phyloP scores from a whole-genome alignment of 805 yeast species.

The Candida endomychidarum region DNA sequence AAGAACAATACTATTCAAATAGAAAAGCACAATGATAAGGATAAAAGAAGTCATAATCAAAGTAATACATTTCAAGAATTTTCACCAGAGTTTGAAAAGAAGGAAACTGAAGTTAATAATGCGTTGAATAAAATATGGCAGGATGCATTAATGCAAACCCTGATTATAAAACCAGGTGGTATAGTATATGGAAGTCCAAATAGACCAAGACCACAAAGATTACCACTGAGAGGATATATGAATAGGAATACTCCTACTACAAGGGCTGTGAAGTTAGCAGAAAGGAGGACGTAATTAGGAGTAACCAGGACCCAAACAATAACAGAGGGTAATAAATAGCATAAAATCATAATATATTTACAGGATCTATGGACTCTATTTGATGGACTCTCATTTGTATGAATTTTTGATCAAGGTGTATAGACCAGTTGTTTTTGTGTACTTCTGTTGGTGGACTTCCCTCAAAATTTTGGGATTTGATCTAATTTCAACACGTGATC shows the following conservation, averaged over 20 bases:
- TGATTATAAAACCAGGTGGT: constrained; percentile 12
- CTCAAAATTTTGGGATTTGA: too few relatives aligned
- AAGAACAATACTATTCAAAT: constrained; percentile 24
- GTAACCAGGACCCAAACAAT: neutral
- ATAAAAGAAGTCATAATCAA: constrained; percentile 14
- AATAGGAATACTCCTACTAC: constrained; percentile 29
- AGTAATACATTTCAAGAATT: constrained; percentile 36
- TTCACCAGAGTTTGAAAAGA: constrained; percentile 31
- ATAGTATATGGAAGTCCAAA: constrained; percentile 11
- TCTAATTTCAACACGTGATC: too few relatives aligned
- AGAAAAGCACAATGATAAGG: constrained; percentile 19
- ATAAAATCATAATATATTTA: constrained; percentile 3
- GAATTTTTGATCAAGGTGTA: too few relatives aligned
- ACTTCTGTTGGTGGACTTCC: too few relatives aligned
- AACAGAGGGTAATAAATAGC: neutral
- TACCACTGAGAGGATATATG: constrained; percentile 19
- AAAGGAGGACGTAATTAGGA: neutral
- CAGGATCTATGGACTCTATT: too few relatives aligned
- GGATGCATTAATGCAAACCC: constrained; percentile 32
- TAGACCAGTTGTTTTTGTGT: too few relatives aligned
- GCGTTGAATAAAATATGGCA: constrained; percentile 39
- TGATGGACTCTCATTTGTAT: too few relatives aligned
- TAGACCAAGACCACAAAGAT: constrained; percentile 22
- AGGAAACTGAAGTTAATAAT: constrained; percentile 27
- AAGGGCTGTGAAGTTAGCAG: constrained; percentile 35